Base-by-base conservation (phyloP, 208 protist genomes). In the Leishmania arabica region DNA sequence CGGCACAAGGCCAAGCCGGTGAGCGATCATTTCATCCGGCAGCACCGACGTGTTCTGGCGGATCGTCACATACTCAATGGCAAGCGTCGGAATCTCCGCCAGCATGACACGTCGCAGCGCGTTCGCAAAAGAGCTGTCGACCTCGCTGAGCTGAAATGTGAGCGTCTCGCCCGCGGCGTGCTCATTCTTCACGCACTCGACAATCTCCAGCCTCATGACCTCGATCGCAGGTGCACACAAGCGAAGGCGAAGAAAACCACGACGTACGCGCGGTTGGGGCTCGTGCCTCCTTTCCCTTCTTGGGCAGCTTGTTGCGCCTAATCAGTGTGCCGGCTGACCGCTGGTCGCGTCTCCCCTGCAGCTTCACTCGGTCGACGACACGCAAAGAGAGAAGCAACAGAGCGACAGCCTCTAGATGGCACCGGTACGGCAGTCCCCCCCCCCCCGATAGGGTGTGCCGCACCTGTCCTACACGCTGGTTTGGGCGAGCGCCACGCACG, bases 1-100 rank as follows among this genome's bases (percentile, higher is more conserved):
- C 24, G 99, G 99, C 40, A 99, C 96, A 1, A 99, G 91, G 11
- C 99, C 99, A 9, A 99, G 87, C 5, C 99, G 89, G 85, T 99
- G 99, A 4, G 99, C 96, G 34, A 99, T 95, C 91, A 99, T 99
- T 86, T 99, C 99, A 88, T 99, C 99, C 8, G 95, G 92, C 27
- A 99, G 90, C n/a, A 99, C 95, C 8, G 98, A 99, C 9, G 97
- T 98, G 84, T 99, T 99, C 77, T 97, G 86, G 9, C 92, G 69
- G 49, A 99, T 93, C 17, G 99, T 97, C 2, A 99, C 99, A 1
- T 96, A 84, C 85, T 99, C 99, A 51, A 99, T 99, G 42, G 98
- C 97, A 34, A 99, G 93, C 1, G 95, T 99, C 45, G 99, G 98
- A n/a, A 99, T 93, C 88, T 99, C 99, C n/a, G 99, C 96, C 34